Base-by-base conservation (phyloP, 78 protist genomes). In the Speleostelium caveatum region DNA sequence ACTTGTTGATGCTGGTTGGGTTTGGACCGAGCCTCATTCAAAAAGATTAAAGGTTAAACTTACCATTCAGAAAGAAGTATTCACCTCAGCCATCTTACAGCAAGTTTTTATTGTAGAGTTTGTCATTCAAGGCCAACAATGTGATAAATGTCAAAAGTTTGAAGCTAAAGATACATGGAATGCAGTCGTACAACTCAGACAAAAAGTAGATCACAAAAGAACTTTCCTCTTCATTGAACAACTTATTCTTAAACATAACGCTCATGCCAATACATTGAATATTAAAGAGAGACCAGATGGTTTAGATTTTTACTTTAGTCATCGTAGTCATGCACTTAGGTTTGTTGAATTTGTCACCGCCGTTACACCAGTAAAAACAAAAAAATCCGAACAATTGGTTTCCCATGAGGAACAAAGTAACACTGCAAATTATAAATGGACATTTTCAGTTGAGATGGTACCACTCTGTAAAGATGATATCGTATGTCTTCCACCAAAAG, bases 11-110 rank as follows among this genome's bases (percentile, higher is more conserved):
- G 99, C 99, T 7, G 77, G 91, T 17, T 99, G 98, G 75, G 51
- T 98, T n/a, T 99, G 99, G 99, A 99, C 99, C 0, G 99, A 99
- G 87, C 99, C 99, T 4, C 99, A 99, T 86, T 97, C 99, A 10
- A 68, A 59, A 36, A 92, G 99, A 10, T 41, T 99, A 61, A 96
- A 96, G 41, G 95, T 99, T 51, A 93, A 97, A 86, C 78, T 98
- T 33, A 94, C 98, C 45, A 86, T 99, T 14, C 99, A 98, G 72
- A 96, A 97, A 65, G 99, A 98, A 83, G 96, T 96, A 1, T 91
- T 93, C 80, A 26, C 80, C 22, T 49, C 49, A 45, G 86, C 95
- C 30, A 87, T 97, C 53, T 56, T 96, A 45, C 96, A 97, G 60
- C 96, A 96, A 66, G 49, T 76, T 16, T 93, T 98, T 59, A 93